Conservation (phyloP, 177 flowering plant species). For the Vitis hybrid region DNA sequence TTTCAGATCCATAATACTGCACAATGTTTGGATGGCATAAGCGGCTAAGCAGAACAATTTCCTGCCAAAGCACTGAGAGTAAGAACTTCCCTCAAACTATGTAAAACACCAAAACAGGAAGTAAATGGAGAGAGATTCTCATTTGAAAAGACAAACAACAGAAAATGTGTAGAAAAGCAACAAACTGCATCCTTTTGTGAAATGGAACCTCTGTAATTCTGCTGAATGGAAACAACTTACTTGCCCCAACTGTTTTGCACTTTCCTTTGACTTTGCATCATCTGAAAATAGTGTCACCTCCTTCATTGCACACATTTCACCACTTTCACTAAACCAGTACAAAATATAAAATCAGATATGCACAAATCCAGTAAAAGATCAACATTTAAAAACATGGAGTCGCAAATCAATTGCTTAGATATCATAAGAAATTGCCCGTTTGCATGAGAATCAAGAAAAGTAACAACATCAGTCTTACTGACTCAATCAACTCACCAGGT, state of each 20-base stretch:
- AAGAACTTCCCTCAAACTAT: background rate
- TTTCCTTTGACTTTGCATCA: constrained; percentile 89
- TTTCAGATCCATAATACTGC: constrained; percentile 81
- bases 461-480: background rate
- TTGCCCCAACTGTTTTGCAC: constrained; percentile 85
- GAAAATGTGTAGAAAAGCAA: background rate
- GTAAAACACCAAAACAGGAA: background rate
- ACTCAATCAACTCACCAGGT: background rate
- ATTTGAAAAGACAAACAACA: background rate
- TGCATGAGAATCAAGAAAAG: too few relatives aligned
- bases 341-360: constrained; percentile 8
- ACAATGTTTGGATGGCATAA: constrained; percentile 86
- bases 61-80: constrained; percentile 42
- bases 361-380: constrained; percentile 3
- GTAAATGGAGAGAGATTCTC: background rate
- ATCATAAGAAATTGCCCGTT: background rate
- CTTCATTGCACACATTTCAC: constrained; percentile 98
- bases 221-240: constrained; percentile 32
- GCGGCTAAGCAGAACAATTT: constrained; percentile 70
- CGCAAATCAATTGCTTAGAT: background rate
- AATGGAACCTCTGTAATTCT: background rate
- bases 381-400: background rate
- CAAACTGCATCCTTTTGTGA: background rate
- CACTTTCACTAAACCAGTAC: constrained; percentile 60
- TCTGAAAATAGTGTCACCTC: constrained; percentile 83